Evolutionary conservation across 1,284 basidiomycete genomes (phyloP).

Genomic region (Tilletiopsis washingtonensis): DNA sequence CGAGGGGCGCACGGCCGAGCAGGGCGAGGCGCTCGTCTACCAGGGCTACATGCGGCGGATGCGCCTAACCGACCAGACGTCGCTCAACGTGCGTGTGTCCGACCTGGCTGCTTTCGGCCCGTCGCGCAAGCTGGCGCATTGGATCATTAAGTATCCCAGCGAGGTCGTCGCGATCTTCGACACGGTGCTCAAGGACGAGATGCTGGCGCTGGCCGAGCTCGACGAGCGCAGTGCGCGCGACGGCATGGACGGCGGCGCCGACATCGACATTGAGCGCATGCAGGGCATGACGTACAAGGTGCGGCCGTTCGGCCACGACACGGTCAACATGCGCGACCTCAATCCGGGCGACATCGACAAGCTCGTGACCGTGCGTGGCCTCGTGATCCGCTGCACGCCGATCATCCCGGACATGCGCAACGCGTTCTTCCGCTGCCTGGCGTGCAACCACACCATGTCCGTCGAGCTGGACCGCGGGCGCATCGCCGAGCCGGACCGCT

Average conservation of each 20-base stretch:
- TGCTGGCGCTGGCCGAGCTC: conserved; percentile 49
- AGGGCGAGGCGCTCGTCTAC: conserved; percentile 55
- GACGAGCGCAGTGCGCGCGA: conserved; percentile 61
- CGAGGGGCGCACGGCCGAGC: conserved; percentile 13
- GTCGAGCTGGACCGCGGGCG: conserved; percentile 93
- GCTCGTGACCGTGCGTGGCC: conserved; percentile 86
- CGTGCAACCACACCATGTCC: conserved; percentile 86
- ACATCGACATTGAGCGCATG: conserved; percentile 47
- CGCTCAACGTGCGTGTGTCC: conserved; percentile 80
- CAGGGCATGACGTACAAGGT: conserved; percentile 71
- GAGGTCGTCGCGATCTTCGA: conserved; percentile 96
- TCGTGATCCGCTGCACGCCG: conserved; percentile 93
- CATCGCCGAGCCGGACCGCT: conserved; percentile 82
- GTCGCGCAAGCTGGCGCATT: conserved; percentile 61
- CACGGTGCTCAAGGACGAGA: conserved; percentile 75
- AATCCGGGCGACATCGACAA: conserved; percentile 51
- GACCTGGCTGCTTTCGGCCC: conserved; percentile 85
- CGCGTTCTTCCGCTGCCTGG: conserved; percentile 96
- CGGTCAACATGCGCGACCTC: conserved; percentile 49
- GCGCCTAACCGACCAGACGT: conserved; percentile 75
- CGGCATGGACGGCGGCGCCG: conserved; percentile 63
- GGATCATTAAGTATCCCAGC: conserved; percentile 80
- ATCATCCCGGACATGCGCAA: conserved; percentile 97
- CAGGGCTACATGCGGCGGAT: conserved; percentile 75
- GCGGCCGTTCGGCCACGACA: conserved; percentile 72